Base-by-base conservation (phyloP, 495 filamentous ascomycete species). In the Lentithecium fluviatile region DNA sequence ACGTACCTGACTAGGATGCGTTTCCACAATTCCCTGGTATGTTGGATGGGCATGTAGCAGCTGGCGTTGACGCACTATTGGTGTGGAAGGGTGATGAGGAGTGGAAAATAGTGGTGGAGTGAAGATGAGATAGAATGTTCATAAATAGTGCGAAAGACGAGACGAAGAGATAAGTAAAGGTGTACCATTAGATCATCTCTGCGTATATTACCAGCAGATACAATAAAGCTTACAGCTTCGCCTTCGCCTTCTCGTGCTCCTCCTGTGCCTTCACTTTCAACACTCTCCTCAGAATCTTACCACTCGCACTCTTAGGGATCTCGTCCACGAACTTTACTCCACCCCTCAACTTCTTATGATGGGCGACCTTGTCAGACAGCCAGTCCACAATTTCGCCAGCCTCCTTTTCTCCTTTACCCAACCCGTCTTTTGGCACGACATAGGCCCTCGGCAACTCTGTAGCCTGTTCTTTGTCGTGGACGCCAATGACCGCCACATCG, bases 401-500 rank as follows among this genome's bases (percentile, higher is more conserved):
- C 26, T 66, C 56, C 58, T 71, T 52, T 37, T 68, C 51, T 15
- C 60, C 45, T 15, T 50, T 56, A 11, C 65, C 50, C 13, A 65
- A 40, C 10, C 73, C 73, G 8, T 52, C 26, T 21, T 49, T 43
- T 12, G 66, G 67, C 34, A 76, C 74, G 15, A 75, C 46, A 54
- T 74, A 77, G 2, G 75, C 75, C 10, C 70, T 56, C 23, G 75
- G 75, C 6, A 76, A 53, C 54, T 77, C 75, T 6, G 73, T 73
- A 12, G 73, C 73, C 45, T 73, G 69, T 0, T 69, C 65, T 43
- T 72, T 62, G 38, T 68, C 34, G 47, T 73, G 72, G 8, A 77
- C 51, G n/a, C 74, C 74, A 29, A 76, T 69, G 15, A 77, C 75
- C 7, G 74, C 75, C 0, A 70, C 72, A 56, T 77, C 75, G 36